Evolutionary conservation across 2,329 filamentous ascomycete genomes (phyloP), one percentile per base, ranked within the genome.

Genomic region (Clonostachys chloroleuca): DNA sequence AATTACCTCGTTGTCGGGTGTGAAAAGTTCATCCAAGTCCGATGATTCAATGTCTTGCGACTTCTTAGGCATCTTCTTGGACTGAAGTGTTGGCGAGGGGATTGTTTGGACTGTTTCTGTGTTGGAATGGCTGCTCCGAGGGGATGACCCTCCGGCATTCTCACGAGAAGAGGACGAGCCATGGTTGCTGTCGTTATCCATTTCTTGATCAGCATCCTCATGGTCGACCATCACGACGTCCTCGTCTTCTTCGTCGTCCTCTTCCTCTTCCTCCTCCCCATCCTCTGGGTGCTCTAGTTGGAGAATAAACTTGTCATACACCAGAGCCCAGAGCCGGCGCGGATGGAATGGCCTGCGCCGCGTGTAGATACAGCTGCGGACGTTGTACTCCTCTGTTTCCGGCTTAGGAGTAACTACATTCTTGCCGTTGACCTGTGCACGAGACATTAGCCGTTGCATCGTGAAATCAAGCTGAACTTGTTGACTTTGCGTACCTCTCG

Each of bases 341-440:
- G 75, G 75, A 39, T 78, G 71, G 46, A 79, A 77, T 0, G 81
- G 81, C 1, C 77, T 68, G 8, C 78, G 70, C 0, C 80, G 77
- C 1, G 74, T 70, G 59, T 89, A 89, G 12, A 89, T 81, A 53
- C 87, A 87, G 58, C 81, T 89, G 35, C 80, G 77, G 12, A 89
- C 84, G 8, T 83, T 83, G 57, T 88, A 88, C 70, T 88, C 85
- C 47, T 88, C 73, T 0, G 84, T 88, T 65, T 89, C 85, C 0
- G 85, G 86, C 58, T 81, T 87, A 0, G 83, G 83, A 0, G 80
- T 82, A 44, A 84, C 59, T 3, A 75, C 73, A 24, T 80, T 79
- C 14, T 63, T 63, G 0, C 70, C 72, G 42, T 73, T 73, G 35
- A 73, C 66, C 66, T 70, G 9, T 39, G 2, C 24, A 30, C 24